These are phyloP conservation scores for Backusella westeae DNA, from an alignment of 192 early-diverging fungal species.

Conservation along the genomic window DNA sequence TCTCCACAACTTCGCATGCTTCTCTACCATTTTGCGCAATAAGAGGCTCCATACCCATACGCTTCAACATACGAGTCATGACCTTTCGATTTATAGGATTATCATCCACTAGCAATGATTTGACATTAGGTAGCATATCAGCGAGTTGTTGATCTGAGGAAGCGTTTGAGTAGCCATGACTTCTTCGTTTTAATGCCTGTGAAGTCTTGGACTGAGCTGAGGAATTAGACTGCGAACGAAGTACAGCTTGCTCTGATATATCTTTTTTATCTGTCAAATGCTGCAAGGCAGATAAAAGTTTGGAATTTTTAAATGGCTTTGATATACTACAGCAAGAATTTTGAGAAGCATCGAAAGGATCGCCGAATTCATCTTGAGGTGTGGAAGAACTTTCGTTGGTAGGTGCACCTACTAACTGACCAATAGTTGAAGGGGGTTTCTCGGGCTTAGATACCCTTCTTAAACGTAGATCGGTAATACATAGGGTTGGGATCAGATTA, in stretches of 20 bases:
- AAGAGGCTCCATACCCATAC: slow-evolving; percentile 21
- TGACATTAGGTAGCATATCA: neutral
- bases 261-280: neutral
- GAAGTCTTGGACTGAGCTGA: neutral
- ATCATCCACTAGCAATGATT: slow-evolving; percentile 64
- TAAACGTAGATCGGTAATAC: neutral
- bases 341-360: slow-evolving; percentile 5
- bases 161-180: too few relatives aligned
- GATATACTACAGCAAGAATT: neutral
- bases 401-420: neutral
- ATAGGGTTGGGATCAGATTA: neutral
- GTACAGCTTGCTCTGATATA: neutral
- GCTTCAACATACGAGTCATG: slow-evolving; percentile 46
- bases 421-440: neutral
- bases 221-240: neutral
- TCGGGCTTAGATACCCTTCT: neutral
- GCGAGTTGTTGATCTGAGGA: neutral
- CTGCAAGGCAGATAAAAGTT: slow-evolving; percentile 2
- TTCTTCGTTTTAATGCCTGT: neutral
- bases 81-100: slow-evolving; percentile 74
- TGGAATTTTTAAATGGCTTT: slow-evolving; percentile 29
- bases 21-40: slow-evolving; percentile 30
- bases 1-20: slow-evolving; percentile 22
- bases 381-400: neutral
- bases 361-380: neutral